Evolutionary conservation across 805 yeast genomes (phyloP), one percentile per base, ranked within the genome.

Genomic region (Schizosaccharomyces lindneri): DNA sequence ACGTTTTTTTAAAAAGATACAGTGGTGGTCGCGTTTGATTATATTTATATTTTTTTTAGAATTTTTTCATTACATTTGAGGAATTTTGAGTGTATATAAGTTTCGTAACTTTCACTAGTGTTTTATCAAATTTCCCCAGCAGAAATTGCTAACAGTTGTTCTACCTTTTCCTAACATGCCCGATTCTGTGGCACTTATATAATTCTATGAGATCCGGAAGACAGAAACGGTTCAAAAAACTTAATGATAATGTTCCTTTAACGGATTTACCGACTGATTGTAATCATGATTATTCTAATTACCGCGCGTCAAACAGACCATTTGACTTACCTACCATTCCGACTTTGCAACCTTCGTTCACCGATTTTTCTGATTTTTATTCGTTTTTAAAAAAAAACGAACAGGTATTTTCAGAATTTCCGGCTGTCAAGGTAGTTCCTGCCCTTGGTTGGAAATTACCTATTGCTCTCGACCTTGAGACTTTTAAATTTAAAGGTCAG

Each of bases 381-480:
- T 19, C 21, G 32, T 21, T 51, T 51, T 24, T 51, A n/a, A 5
- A 5, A 29, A 29, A 29, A 7, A 21, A 51, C 4, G 7, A 29
- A 29, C n/a, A 21, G 1, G 32, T 17, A 7, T 6, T 51, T 24
- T 2, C 9, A 21, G 69, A 72, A 39, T 80, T 76, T 68, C 96
- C 96, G 0, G 88, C 93, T 67, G 71, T 87, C 57, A 89, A 88
- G 68, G 69, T 89, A 1, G 73, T 78, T 5, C 83, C 94, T 4
- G 88, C 90, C 0, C 63, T 63, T 0, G 66, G 65, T 1, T 79
- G 79, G 73, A 68, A 71, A 19, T 82, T 76, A 5, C 64, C 63
- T 59, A 70, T 72, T 59, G 65, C 68, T 36, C 62, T 72, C 2
- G 73, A 72, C 62, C 63, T 68, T 1, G 71, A 71, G 64, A 61